Evolutionary conservation across 202 grass and related monocot genomes (phyloP).

Genomic region (Tripidium arundinaceum): DNA sequence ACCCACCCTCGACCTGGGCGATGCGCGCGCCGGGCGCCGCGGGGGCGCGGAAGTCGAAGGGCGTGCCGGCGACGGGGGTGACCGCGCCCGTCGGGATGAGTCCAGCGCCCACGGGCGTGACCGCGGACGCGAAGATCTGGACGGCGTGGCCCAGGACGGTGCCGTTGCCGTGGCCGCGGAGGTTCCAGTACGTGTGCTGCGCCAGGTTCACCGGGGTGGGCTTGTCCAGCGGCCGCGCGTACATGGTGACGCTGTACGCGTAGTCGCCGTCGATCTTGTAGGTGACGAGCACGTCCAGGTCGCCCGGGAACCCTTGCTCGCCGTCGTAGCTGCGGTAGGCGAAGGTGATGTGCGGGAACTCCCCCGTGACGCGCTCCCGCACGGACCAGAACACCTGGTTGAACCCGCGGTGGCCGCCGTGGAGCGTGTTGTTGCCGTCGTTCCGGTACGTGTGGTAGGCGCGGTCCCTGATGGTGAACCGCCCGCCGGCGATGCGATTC

Average conservation of each 20-base stretch:
- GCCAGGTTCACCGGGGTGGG: conserved; percentile 70
- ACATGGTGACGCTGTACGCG: conserved; percentile 71
- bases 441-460: conserved; percentile 56
- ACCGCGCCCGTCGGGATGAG: conserved; percentile 78
- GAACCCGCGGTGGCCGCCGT: conserved; percentile 88
- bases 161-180: conserved; percentile 51
- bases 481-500: conserved; percentile 70
- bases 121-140: conserved; percentile 45
- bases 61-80: conserved; percentile 50
- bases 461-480: conserved; percentile 49
- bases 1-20: conserved; percentile 21
- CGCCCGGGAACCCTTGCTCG: conserved; percentile 84
- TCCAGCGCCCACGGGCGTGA: conserved; percentile 49
- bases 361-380: conserved; percentile 51
- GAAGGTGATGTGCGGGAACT: conserved; percentile 88
- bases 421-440: conserved; percentile 74
- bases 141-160: conserved; percentile 53
- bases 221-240: conserved; percentile 50
- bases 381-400: conserved; percentile 76
- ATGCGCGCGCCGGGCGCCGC: conserved; percentile 32
- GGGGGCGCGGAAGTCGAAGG: conserved; percentile 56
- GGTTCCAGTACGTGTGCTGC: conserved; percentile 93
- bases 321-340: conserved; percentile 83
- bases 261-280: conserved; percentile 78
- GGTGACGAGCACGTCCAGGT: conserved; percentile 68